A percentile compares a stretch with the other conserved stretches of the same genome.
These are phyloP conservation scores for Cladosporium oxysporum DNA, from an alignment of 2,329 filamentous ascomycete species.

Conservation along the genomic window DNA sequence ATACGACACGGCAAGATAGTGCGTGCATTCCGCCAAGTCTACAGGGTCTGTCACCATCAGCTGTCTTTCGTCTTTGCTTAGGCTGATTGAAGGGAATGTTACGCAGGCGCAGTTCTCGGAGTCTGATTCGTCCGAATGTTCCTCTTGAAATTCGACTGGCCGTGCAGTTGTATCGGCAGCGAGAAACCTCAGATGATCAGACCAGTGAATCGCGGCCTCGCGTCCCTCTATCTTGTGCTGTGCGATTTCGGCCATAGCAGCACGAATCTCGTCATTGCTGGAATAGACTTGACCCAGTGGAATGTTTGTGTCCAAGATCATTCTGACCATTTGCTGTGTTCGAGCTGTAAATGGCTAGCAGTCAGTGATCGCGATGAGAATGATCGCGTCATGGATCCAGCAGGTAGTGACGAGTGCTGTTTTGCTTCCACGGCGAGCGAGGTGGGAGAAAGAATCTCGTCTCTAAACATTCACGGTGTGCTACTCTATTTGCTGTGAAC, in stretches of 20 bases:
- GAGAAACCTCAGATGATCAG: neutral
- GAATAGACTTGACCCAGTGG: neutral
- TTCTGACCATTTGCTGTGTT: neutral
- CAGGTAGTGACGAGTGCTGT: neutral
- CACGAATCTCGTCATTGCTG: neutral
- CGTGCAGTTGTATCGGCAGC: neutral
- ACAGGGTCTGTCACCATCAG: constrained; percentile 1
- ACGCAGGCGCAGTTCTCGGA: neutral
- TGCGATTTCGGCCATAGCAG: neutral
- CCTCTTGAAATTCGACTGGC: neutral
- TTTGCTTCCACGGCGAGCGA: neutral
- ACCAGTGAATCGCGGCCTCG: neutral
- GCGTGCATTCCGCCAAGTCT: constrained; percentile 7
- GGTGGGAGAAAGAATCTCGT: neutral
- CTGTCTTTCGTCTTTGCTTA: neutral
- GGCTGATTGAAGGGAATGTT: neutral
- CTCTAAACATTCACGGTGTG: neutral
- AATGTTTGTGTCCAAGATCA: neutral
- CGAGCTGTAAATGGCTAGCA: neutral
- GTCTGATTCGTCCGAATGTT: neutral
- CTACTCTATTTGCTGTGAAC: neutral
- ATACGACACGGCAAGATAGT: constrained; percentile 21
- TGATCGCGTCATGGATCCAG: neutral
- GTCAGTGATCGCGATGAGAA: neutral
- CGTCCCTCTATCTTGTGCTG: neutral